Conservation (phyloP, 495 filamentous ascomycete genomes). For the Penicillium canescens region DNA sequence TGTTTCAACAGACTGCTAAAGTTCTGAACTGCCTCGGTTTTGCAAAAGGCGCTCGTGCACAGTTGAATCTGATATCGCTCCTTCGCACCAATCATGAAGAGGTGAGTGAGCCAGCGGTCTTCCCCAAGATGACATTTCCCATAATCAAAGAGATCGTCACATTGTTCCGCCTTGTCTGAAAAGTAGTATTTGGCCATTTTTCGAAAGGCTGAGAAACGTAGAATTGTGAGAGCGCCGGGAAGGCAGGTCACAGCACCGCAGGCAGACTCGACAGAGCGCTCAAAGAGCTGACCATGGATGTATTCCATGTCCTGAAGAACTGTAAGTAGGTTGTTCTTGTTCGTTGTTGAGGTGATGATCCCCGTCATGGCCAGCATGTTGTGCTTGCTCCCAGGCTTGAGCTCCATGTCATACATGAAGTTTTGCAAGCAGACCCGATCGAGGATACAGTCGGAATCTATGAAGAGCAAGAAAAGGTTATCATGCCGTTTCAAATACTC, state of each 20-base stretch:
- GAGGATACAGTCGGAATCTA: conserved; percentile 97
- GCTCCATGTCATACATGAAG: conserved; percentile 98
- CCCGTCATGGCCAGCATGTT: conserved; percentile 99
- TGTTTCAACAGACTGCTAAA: conserved; percentile 89
- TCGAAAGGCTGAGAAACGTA: conserved; percentile 94
- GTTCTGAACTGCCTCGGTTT: conserved; percentile 94
- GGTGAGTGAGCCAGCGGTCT: conserved; percentile 95
- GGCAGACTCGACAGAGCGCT: conserved; percentile 92
- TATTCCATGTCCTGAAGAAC: conserved; percentile 98
- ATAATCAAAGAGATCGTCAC: conserved; percentile 95
- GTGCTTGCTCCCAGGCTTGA: conserved; percentile 88
- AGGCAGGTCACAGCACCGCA: conserved; percentile 96
- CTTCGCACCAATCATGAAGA: conserved; percentile 98
- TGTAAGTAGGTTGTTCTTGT: conserved; percentile 86
- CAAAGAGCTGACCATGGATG: conserved; percentile 95
- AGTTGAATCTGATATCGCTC: conserved; percentile 94
- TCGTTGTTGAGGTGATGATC: conserved; percentile 92
- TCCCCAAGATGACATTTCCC: conserved; percentile 95
- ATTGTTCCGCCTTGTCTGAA: conserved; percentile 94
- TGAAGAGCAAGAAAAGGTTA: conserved; percentile 94
- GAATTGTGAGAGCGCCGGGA: conserved; percentile 89
- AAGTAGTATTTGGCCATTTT: conserved; percentile 99
- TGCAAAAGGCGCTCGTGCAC: conserved; percentile 97
- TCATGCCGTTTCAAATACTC: conserved; percentile 88
- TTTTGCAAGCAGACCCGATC: conserved; percentile 94